Evolutionary conservation across 129 eudicot genomes (phyloP), one percentile per base, ranked within the genome.

Genomic region (Heracleum sosnowskyi): DNA sequence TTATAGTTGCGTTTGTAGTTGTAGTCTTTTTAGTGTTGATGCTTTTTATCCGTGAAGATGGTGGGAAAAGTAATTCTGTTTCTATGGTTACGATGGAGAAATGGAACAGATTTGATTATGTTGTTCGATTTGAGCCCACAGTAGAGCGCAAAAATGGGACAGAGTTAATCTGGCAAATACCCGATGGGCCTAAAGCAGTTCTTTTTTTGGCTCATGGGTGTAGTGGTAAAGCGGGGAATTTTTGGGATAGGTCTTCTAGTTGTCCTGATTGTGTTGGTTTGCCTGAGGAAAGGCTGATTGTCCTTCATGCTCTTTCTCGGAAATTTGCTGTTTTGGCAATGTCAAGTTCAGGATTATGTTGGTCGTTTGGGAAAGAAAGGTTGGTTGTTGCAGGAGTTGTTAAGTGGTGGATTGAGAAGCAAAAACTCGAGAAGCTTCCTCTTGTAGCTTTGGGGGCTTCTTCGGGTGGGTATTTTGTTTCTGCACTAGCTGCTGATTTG

Each of bases 131-230:
- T 16, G 79, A 82, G 39, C 97, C 96, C 7, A 91, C 86, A 1
- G 87, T 87, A 40, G 93, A 86, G 76, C 69, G 81, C 62, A 80
- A 85, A 74, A 86, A 87, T 53, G 84, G 83, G 4, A 91, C 91
- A 41, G 88, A 87, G 53, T 69, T 91, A 64, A 88, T 94, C 53
- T 91, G 93, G 96, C 96, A 91, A 84, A 90, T 89, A 53, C 98
- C 98, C 15, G 66, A 83, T 37, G 85, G 89, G 10, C 93, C 98
- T 0, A 91, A 83, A 80, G 89, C 93, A 31, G 81, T 91, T 80
- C 87, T 94, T 45, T 94, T 94, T 84, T 72, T 94, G 66, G 97
- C 97, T 78, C 98, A 94, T 81, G 98, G 97, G 75, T 94, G 98
- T 84, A 77, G 79, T 57, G 93, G 97, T 15, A 85, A 79, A 42